Percentiles rank a stretch among this genome's conserved stretches.
These are phyloP conservation scores for Coix lacrymajobi DNA, from an alignment of 176 grass and related monocot genomes.

Conservation along the genomic window DNA sequence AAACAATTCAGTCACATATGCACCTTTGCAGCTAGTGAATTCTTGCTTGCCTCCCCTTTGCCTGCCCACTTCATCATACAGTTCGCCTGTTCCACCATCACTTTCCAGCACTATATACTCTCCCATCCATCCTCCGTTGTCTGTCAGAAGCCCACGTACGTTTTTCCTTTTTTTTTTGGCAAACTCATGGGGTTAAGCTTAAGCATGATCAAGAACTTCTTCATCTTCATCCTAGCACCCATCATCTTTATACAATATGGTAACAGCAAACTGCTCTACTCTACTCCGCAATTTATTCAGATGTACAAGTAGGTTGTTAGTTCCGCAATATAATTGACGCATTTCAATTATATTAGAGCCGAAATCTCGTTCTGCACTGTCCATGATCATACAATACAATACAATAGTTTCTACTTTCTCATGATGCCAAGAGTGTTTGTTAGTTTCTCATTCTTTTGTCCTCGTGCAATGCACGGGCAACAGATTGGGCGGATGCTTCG, in stretches of 20 bases:
- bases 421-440: neutral
- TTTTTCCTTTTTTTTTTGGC: too few species aligned
- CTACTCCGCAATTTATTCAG: too few species aligned
- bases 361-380: neutral
- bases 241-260: constrained; percentile 6
- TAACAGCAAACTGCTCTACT: neutral
- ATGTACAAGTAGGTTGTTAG: too few species aligned
- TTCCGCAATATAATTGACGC: too few species aligned
- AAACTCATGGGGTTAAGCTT: neutral
- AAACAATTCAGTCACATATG: neutral
- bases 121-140: neutral
- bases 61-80: neutral
- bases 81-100: neutral
- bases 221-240: constrained; percentile 14
- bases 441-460: neutral
- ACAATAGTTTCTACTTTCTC: too few species aligned
- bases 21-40: constrained; percentile 29
- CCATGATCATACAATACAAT: neutral
- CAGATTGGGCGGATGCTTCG: neutral
- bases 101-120: constrained; percentile 9
- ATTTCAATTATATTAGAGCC: neutral
- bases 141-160: neutral
- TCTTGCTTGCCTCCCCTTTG: constrained; percentile 6
- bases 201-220: neutral
- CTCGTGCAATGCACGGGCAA: neutral